phyloP scores from a whole-genome alignment of 371 early-diverging fungal species.

The Coemansia sp. region DNA sequence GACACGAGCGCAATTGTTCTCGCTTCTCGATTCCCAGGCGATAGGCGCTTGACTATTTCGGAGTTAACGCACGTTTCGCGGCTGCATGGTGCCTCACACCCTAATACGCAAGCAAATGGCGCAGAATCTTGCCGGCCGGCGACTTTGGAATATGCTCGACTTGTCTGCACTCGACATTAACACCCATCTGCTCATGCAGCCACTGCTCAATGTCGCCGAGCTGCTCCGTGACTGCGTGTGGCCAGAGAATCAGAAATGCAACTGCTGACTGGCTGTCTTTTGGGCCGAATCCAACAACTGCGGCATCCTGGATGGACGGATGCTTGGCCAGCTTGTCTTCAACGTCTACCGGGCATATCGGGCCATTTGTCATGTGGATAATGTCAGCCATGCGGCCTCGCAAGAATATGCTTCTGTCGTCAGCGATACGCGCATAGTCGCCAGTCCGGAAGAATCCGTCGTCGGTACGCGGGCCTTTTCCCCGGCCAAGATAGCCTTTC shows the following conservation, averaged over 20 bases:
- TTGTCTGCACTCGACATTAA: conserved; percentile 12
- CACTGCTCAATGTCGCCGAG: conserved; percentile 11
- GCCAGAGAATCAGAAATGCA: conserved; percentile 16
- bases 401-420: conserved; percentile 30
- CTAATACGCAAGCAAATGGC: conserved; percentile 4
- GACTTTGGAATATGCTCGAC: conserved; percentile 24
- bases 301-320: conserved; percentile 28
- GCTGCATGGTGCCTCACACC: too few relatives aligned
- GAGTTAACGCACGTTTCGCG: too few relatives aligned
- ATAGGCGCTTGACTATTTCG: too few relatives aligned
- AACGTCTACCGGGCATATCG: conserved; percentile 19
- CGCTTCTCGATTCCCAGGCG: too few relatives aligned
- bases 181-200: conserved; percentile 3
- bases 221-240: not conserved
- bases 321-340: conserved; percentile 22
- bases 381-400: conserved; percentile 36
- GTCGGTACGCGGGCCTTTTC: not conserved
- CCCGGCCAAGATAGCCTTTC: conserved; percentile 24
- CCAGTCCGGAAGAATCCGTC: conserved; percentile 35
- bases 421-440: conserved; percentile 29
- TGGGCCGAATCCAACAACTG: conserved; percentile 19
- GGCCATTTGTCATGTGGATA: conserved; percentile 15
- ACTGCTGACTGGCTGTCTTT: conserved; percentile 8
- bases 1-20: not conserved
- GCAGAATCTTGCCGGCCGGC: conserved; percentile 36